Conservation (phyloP, 2,329 filamentous ascomycete species). For the Beauveria caledonica region DNA sequence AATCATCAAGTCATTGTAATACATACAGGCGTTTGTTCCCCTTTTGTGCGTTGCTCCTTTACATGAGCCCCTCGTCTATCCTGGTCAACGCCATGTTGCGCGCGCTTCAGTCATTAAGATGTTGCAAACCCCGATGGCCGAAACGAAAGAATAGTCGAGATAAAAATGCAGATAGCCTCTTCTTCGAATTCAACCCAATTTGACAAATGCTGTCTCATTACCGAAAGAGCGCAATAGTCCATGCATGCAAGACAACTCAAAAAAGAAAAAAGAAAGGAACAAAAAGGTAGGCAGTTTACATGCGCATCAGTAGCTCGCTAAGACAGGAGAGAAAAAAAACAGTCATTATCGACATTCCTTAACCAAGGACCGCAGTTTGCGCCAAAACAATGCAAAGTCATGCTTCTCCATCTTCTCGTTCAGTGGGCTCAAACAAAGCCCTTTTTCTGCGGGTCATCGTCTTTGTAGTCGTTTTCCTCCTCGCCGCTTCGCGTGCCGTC, state of each 20-base stretch:
- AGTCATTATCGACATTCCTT: not conserved
- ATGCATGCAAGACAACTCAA: not conserved
- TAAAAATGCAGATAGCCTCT: not conserved
- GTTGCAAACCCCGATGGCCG: not conserved
- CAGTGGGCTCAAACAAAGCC: not conserved
- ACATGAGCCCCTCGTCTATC: not conserved
- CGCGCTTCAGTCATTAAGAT: not conserved
- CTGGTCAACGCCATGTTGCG: not conserved
- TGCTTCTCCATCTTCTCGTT: not conserved
- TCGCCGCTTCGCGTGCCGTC: constrained; percentile 20
- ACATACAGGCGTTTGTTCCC: not conserved
- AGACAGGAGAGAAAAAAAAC: not conserved
- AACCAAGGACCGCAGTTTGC: not conserved
- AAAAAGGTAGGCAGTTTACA: not conserved
- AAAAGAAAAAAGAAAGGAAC: not conserved
- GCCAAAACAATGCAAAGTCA: constrained; percentile 3
- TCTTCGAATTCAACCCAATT: not conserved
- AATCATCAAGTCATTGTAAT: not conserved
- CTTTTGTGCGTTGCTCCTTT: not conserved
- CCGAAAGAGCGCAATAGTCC: not conserved
- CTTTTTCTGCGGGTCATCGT: not conserved
- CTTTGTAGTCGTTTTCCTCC: constrained; percentile 7
- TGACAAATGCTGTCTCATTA: not conserved
- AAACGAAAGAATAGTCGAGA: not conserved
- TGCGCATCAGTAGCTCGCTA: not conserved